Base-by-base conservation (phyloP, 83 land plant species). In the Picea engelmannii region DNA sequence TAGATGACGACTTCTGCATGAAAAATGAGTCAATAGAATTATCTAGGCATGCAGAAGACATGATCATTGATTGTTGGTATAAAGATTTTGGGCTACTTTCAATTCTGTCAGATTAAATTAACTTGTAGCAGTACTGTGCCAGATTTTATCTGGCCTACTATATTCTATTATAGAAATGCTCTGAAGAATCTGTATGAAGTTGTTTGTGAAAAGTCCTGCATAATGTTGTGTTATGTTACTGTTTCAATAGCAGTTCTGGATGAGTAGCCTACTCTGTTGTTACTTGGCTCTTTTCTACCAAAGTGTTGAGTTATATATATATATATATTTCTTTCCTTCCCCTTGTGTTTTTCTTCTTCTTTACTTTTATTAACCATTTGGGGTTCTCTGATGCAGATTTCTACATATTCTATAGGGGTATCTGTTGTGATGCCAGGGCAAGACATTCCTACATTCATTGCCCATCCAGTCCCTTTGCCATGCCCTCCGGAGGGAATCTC, bases 381-480 rank as follows among this genome's bases (percentile, higher is more conserved):
- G 59, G 77, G 49, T 74, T 49, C 17, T 49, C 13, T 74, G 77
- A 10, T 74, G 77, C 77, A 74, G 77, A 25, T 74, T 21, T 74
- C 77, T 47, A 74, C 84, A 13, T 89, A 87, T 84, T 81, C 92
- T 2, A 85, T 75, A 81, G 94, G 87, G 70, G 92, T 92, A 17
- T 90, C 94, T 35, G 94, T 92, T 3, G 69, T 92, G 70, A 92
- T 92, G 94, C 94, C 94, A 5, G 94, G 94, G 42, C 87, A 92
- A 61, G 70, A 79, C 24, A 73, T 92, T 23, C 94, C 94, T 8
- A 88, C 94, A 24, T 90, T 78, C 83, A 90, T 92, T 76, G 94
- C 94, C 6, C 92, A 86, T 58, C 94, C 83, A 40, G 83, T 44
- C 15, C 83, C 94, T 21, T 5, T 90, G 88, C 88, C 92, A 16